Conservation (phyloP, 2,329 filamentous ascomycete genomes). For the Cadophora gregata region DNA sequence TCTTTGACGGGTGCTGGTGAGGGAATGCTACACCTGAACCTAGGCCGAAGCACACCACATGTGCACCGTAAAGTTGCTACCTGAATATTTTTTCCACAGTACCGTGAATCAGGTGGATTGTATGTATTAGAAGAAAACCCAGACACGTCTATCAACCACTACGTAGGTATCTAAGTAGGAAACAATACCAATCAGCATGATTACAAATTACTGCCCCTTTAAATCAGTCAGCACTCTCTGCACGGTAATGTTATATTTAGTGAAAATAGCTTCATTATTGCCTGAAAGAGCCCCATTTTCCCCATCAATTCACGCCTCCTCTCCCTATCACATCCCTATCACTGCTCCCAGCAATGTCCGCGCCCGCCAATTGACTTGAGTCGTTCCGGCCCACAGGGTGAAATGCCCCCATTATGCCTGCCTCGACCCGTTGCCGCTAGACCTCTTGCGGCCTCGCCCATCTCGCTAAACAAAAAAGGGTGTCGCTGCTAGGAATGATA, state of each 20-base stretch:
- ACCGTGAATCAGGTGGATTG: neutral
- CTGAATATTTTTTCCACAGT: no score
- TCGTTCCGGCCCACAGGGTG: neutral
- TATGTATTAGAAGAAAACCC: neutral
- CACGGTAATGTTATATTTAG: neutral
- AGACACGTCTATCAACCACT: no score
- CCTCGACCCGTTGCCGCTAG: constrained; percentile 17
- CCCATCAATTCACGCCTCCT: neutral
- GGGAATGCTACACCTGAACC: neutral
- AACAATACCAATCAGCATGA: neutral
- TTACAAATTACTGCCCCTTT: neutral
- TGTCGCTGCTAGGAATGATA: constrained; percentile 35
- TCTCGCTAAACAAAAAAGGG: constrained; percentile 29
- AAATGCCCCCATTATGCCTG: constrained; percentile 8
- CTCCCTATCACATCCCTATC: constrained; percentile 10
- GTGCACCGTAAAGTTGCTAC: neutral
- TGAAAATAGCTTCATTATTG: constrained; percentile 6
- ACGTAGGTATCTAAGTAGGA: neutral
- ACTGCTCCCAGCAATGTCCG: constrained; percentile 14
- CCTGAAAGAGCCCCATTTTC: constrained; percentile 6
- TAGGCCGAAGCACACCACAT: neutral
- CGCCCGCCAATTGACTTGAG: constrained; percentile 4
- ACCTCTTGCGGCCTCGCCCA: constrained; percentile 23
- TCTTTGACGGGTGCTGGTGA: neutral
- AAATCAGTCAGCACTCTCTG: neutral